Evolutionary conservation across 768 basidiomycete genomes (phyloP).

Genomic region (Boletus rufocinnamomeus): DNA sequence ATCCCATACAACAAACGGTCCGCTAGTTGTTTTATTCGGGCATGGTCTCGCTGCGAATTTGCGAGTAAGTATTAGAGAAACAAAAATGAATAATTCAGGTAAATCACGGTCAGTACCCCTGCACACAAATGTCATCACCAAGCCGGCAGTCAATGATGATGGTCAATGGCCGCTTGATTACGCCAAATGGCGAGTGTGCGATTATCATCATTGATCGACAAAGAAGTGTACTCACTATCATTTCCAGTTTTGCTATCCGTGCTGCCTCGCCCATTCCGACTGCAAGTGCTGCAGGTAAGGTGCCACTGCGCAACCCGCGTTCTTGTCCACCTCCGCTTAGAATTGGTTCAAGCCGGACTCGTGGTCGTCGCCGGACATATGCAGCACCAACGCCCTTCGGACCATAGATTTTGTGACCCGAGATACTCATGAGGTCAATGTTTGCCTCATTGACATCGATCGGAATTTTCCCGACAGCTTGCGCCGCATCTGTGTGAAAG

Average conservation of each 20-base stretch:
- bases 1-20: slow-evolving; percentile 81
- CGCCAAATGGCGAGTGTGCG: slow-evolving; percentile 38
- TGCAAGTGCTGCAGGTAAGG: slow-evolving; percentile 81
- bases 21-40: slow-evolving; percentile 69
- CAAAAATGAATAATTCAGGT: neutral
- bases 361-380: slow-evolving; percentile 89
- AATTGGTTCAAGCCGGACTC: slow-evolving; percentile 93
- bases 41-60: slow-evolving; percentile 70
- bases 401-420: slow-evolving; percentile 97
- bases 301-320: slow-evolving; percentile 93
- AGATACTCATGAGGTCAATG: slow-evolving; percentile 93
- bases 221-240: slow-evolving; percentile 68
- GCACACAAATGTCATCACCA: slow-evolving; percentile 73
- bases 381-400: slow-evolving; percentile 96
- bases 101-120: slow-evolving; percentile 82
- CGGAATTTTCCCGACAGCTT: slow-evolving; percentile 89
- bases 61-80: slow-evolving; percentile 3
- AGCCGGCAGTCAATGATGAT: slow-evolving; percentile 45
- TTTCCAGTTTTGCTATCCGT: slow-evolving; percentile 87
- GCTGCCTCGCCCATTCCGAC: slow-evolving; percentile 96
- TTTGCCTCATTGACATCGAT: slow-evolving; percentile 95
- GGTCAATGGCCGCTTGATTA: slow-evolving; percentile 46
- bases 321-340: slow-evolving; percentile 97
- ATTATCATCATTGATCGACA: slow-evolving; percentile 45
- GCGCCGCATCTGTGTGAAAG: slow-evolving; percentile 98